Evolutionary conservation across 805 yeast genomes (phyloP).

Genomic region (Metschnikowia hibisci): DNA sequence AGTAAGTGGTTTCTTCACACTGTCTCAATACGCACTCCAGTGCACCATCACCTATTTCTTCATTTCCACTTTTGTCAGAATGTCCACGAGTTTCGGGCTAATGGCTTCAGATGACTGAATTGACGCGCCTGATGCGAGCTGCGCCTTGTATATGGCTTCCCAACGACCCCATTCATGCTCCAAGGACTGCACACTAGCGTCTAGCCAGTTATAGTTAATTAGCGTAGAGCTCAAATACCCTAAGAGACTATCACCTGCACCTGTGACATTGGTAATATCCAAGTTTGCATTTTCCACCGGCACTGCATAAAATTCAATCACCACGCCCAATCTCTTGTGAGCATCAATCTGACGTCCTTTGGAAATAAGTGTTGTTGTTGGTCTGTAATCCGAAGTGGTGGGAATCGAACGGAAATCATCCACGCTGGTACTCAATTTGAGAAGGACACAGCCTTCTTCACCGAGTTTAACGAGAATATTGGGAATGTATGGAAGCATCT

Average conservation of each 20-base stretch:
- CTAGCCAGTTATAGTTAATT: slow-evolving; percentile 26
- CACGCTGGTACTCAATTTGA: slow-evolving; percentile 33
- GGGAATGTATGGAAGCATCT: slow-evolving; percentile 71
- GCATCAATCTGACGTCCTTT: slow-evolving; percentile 17
- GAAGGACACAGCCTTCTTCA: slow-evolving; percentile 50
- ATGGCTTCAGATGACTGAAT: slow-evolving; percentile 10
- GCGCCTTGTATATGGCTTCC: slow-evolving; percentile 34
- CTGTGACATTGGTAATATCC: slow-evolving; percentile 64
- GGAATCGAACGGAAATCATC: slow-evolving; percentile 31
- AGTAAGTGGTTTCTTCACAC: not conserved
- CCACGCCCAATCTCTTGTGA: slow-evolving; percentile 44
- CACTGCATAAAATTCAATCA: slow-evolving; percentile 59
- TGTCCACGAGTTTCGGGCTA: slow-evolving; percentile 6
- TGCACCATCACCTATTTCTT: too few species aligned
- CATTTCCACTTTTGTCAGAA: too few species aligned
- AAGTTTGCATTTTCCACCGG: slow-evolving; percentile 28
- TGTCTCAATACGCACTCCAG: not conserved
- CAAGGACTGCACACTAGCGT: slow-evolving; percentile 19
- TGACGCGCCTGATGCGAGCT: slow-evolving; percentile 37
- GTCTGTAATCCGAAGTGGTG: slow-evolving; percentile 28
- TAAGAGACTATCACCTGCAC: slow-evolving; percentile 81
- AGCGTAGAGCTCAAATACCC: slow-evolving; percentile 53
- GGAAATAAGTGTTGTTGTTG: slow-evolving; percentile 22
- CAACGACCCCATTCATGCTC: slow-evolving; percentile 38
- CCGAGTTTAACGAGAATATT: slow-evolving; percentile 67